Evolutionary conservation across 2,329 filamentous ascomycete genomes (phyloP), one percentile per base, ranked within the genome.

Genomic region (Septoria petroselini): DNA sequence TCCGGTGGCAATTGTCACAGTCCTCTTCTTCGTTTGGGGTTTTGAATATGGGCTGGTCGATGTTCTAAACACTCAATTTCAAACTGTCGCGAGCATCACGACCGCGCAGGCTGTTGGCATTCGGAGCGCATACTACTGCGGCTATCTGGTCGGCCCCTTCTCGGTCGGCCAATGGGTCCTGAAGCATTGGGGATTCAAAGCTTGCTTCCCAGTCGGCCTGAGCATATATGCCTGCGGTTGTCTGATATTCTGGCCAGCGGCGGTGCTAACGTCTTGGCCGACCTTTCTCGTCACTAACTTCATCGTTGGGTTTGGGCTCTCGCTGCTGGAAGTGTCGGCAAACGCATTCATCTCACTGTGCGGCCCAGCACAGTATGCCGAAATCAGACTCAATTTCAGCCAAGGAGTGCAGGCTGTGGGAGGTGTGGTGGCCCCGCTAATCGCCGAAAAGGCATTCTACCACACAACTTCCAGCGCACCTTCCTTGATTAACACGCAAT

Each of bases 11-110:
- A 75, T 88, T 55, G 88, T 94, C 17, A 88, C 86, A 1, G 78
- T 91, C 5, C 73, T 95, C 0, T 95, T 95, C 70, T 83, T 95
- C 57, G 73, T 95, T 2, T 95, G 89, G 90, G 91, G 91, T 0
- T 85, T 95, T 50, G 90, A 89, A 0, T 95, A 95, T 60, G 91
- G 91, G 0, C 77, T 95, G 1, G 74, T 95, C 4, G 89, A 93
- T 62, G 85, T 84, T 0, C 77, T 96, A 21, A 95, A 95, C 65
- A 78, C 77, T 15, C 81, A 82, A 18, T 83, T 89, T 44, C 81
- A 84, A 29, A 64, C 69, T 9, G 78, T 88, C 4, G 78, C 83
- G 11, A 62, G 77, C 17, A 84, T 86, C 75, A 78, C 74, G 1
- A 68, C 74, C 0, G 76, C 79, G 5, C 77, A 89, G 65, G 83